phyloP scores from a whole-genome alignment of 306 rosid genomes.

The Vachellia pachyceras region DNA sequence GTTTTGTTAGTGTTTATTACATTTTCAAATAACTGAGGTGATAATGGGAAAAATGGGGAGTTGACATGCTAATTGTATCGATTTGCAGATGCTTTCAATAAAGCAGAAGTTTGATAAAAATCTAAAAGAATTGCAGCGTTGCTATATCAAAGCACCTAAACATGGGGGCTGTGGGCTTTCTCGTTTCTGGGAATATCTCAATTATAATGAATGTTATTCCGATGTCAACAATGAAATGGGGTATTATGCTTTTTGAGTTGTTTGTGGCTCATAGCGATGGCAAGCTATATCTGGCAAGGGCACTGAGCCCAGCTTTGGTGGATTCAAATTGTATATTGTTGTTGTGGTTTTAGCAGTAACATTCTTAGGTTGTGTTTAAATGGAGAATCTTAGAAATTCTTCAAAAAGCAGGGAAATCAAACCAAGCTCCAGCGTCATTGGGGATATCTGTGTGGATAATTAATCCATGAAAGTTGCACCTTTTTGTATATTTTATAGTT shows the following conservation, averaged over 20 bases:
- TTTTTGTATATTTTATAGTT: not conserved
- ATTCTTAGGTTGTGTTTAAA: not conserved
- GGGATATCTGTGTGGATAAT: not conserved
- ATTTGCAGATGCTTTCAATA: constrained; percentile 72
- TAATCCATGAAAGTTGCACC: not conserved
- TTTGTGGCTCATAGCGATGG: constrained; percentile 4
- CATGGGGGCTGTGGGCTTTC: constrained; percentile 66
- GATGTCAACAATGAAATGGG: constrained; percentile 49
- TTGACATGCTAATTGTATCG: constrained; percentile 34
- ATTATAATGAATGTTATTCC: constrained; percentile 72
- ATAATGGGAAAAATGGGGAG: not conserved
- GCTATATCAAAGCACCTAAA: constrained; percentile 75
- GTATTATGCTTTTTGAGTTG: constrained; percentile 41
- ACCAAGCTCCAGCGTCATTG: constrained; percentile 13
- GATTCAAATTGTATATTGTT: constrained; percentile 14
- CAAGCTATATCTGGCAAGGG: not conserved
- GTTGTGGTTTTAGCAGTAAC: not conserved
- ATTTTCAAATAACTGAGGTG: constrained; percentile 16
- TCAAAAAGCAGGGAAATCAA: not conserved
- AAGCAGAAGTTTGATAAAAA: constrained; percentile 73
- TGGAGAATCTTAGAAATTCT: constrained; percentile 18
- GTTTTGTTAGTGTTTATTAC: not conserved
- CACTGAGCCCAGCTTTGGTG: constrained; percentile 13
- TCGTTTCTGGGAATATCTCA: constrained; percentile 84
- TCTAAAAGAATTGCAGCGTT: constrained; percentile 68